These are phyloP conservation scores for Russula emetica DNA, from an alignment of 768 basidiomycete genomes.

Conservation along the genomic window DNA sequence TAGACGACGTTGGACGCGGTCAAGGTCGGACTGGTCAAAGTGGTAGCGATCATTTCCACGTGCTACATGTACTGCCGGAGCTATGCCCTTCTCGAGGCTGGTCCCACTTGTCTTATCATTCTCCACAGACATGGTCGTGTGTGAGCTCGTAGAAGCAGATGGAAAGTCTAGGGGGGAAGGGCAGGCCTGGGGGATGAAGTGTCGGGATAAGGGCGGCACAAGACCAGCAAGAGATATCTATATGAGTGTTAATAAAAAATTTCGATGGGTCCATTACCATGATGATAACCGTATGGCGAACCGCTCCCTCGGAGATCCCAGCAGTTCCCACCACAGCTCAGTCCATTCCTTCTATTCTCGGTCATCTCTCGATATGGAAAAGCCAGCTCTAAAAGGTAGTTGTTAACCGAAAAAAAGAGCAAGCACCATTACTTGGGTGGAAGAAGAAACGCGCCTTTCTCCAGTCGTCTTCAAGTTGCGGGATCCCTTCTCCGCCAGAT, in stretches of 20 bases:
- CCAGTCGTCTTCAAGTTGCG: too few relatives aligned
- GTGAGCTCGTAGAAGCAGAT: neutral
- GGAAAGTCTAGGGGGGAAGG: neutral
- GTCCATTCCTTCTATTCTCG: neutral
- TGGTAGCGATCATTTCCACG: slow-evolving; percentile 35
- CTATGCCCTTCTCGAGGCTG: slow-evolving; percentile 31
- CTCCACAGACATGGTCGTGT: slow-evolving; percentile 8
- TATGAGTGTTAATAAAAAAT: neutral
- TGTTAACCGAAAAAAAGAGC: too few relatives aligned
- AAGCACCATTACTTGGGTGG: too few relatives aligned
- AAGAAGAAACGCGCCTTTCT: too few relatives aligned
- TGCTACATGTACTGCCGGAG: slow-evolving; percentile 29
- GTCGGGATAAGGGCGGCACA: neutral
- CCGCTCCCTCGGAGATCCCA: neutral
- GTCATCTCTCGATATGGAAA: too few relatives aligned
- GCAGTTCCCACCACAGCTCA: neutral
- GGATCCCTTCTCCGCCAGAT: neutral
- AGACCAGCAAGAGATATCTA: neutral
- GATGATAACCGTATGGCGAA: too few relatives aligned
- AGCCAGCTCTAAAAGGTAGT: too few relatives aligned
- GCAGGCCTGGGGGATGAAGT: neutral
- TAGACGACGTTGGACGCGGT: slow-evolving; percentile 65
- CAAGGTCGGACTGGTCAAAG: slow-evolving; percentile 60
- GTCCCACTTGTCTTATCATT: neutral
- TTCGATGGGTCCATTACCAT: neutral